Conservation (phyloP, 495 filamentous ascomycete species). For the Penicillium pulvis region DNA sequence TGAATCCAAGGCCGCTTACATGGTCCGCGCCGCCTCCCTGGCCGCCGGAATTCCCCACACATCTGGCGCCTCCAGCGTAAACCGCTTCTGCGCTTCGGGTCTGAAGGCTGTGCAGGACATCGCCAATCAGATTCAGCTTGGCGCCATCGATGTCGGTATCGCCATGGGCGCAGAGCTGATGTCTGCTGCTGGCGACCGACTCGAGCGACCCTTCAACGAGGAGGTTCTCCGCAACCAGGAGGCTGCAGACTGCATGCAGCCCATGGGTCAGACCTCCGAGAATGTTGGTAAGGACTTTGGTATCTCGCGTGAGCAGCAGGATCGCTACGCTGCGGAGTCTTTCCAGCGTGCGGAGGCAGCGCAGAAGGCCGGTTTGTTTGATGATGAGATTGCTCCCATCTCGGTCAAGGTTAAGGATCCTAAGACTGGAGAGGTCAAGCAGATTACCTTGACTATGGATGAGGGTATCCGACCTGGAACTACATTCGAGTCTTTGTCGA, state of each 20-base stretch:
- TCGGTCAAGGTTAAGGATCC: slow-evolving; percentile 77
- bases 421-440: slow-evolving; percentile 73
- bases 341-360: slow-evolving; percentile 84
- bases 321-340: slow-evolving; percentile 82
- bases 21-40: slow-evolving; percentile 82
- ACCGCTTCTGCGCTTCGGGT: slow-evolving; percentile 96
- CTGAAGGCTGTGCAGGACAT: slow-evolving; percentile 94
- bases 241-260: slow-evolving; percentile 81
- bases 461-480: slow-evolving; percentile 91
- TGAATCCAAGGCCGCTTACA: slow-evolving; percentile 86
- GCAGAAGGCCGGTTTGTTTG: slow-evolving; percentile 91
- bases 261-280: slow-evolving; percentile 97
- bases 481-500: slow-evolving; percentile 75
- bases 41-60: slow-evolving; percentile 95
- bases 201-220: slow-evolving; percentile 74
- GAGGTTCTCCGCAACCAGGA: slow-evolving; percentile 76
- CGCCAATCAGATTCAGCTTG: slow-evolving; percentile 79
- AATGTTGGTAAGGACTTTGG: slow-evolving; percentile 93
- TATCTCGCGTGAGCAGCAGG: slow-evolving; percentile 76
- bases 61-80: slow-evolving; percentile 73
- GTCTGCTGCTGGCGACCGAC: slow-evolving; percentile 67
- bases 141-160: slow-evolving; percentile 83
- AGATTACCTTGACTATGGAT: slow-evolving; percentile 78
- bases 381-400: slow-evolving; percentile 93
- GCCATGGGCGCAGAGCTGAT: slow-evolving; percentile 89